Base-by-base conservation (phyloP, 768 basidiomycete species). In the Panaeolus papilionaceus region DNA sequence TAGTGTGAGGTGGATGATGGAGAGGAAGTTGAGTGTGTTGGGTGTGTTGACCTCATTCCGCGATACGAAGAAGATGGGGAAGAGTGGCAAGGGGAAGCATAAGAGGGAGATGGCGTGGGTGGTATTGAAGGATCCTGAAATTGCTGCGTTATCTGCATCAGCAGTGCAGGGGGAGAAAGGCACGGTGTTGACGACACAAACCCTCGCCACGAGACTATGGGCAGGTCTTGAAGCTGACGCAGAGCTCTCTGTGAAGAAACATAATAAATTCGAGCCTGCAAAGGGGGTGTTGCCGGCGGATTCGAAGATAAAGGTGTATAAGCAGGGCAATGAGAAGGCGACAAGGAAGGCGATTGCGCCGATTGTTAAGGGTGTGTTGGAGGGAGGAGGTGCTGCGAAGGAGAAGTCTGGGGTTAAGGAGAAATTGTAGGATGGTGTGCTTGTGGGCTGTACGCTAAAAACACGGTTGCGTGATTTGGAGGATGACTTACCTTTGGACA, bases 1-100 rank as follows among this genome's bases (percentile, higher is more conserved):
- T 8, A 77, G 76, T 0, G 64, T 77, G 20, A 76, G 76, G 33
- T 98, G 90, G 88, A 90, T 94, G 86, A 76, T 79, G 9, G 87
- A 92, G 67, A 85, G 88, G 12, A 79, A 79, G 0, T 78, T 98
- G 4, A 82, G 86, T 8, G 79, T 94, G 26, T 86, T 93, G 0
- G 96, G 95, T 1, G 85, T 96, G 39, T 83, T 98, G 49, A 96
- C 95, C 5, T 86, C 89, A 0, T 97, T 88, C 81, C 81, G 79
- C 20, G 80, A 80, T 54, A 74, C 75, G 68, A 83, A 82, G n/a
- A 75, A 72, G 61, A 66, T 68, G 67, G 77, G 73, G n/a, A 78
- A 76, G 67, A 76, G 70, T 42, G 75, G 74, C 37, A 76, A 75
- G 69, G 75, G 76, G 6, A 92, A 92, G 71, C 85, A 88, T 66